Evolutionary conservation across 257 asterid species (phyloP).

Genomic region (Jasminum sambac): DNA sequence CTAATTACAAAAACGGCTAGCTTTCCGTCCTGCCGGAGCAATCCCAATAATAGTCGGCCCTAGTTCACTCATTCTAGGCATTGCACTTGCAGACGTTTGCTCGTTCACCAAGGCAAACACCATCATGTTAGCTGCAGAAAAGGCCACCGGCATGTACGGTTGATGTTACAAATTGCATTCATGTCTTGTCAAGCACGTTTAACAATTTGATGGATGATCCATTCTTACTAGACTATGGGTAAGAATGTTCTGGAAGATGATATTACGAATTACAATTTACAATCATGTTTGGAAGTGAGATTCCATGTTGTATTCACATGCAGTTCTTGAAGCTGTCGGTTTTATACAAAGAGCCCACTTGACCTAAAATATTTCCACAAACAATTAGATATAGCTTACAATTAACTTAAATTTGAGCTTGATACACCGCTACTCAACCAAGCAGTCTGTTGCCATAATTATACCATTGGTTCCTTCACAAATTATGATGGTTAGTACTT

Average conservation of each 20-base stretch:
- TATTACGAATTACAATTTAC: constrained; percentile 10
- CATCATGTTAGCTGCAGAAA: too few relatives aligned
- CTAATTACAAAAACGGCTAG: too few relatives aligned
- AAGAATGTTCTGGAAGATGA: constrained; percentile 6
- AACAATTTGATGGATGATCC: constrained; percentile 11
- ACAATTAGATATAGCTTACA: not conserved
- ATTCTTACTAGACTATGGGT: constrained; percentile 12
- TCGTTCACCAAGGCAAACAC: too few relatives aligned
- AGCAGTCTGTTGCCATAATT: not conserved
- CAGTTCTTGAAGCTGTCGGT: constrained; percentile 13
- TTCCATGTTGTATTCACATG: constrained; percentile 14
- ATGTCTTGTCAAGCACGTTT: constrained; percentile 9
- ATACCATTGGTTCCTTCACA: not conserved
- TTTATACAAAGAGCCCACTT: not conserved
- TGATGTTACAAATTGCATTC: too few relatives aligned
- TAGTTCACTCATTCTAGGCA: too few relatives aligned
- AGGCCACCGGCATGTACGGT: too few relatives aligned
- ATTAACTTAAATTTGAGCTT: constrained; percentile 8
- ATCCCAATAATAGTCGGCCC: too few relatives aligned
- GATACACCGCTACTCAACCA: constrained; percentile 1
- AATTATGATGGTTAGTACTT: not conserved
- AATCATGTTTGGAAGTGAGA: not conserved
- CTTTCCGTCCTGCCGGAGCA: too few relatives aligned
- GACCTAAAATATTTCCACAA: constrained; percentile 10
- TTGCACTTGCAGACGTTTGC: too few relatives aligned